phyloP scores from a whole-genome alignment of 2,329 filamentous ascomycete species.

The Colletotrichum lindemuthianum region DNA sequence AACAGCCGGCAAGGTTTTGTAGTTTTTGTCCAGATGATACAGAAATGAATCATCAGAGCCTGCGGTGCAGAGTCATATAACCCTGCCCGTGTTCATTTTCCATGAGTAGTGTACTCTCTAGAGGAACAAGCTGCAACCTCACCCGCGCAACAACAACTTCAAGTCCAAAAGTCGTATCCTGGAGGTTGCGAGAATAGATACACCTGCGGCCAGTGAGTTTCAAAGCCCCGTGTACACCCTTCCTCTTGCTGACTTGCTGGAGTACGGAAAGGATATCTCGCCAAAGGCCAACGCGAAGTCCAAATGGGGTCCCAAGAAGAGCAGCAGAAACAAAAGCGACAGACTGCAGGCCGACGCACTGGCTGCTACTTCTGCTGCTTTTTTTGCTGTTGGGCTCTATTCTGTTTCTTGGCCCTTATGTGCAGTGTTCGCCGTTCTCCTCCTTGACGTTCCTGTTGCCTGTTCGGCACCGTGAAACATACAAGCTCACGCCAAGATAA shows the following conservation, averaged over 20 bases:
- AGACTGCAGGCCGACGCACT: not conserved
- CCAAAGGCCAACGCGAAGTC: not conserved
- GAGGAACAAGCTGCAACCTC: too few relatives aligned
- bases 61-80: too few relatives aligned
- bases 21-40: slow-evolving; percentile 3
- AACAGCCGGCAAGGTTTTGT: not conserved
- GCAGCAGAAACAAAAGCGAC: not conserved
- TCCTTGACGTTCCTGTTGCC: not conserved
- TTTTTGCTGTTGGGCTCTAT: slow-evolving; percentile 10
- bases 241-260: too few relatives aligned
- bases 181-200: too few relatives aligned
- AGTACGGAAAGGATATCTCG: too few relatives aligned
- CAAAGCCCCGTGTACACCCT: too few relatives aligned
- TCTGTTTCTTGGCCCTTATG: not conserved
- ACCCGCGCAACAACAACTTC: too few relatives aligned
- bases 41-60: not conserved
- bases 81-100: too few relatives aligned
- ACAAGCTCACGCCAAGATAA: not conserved
- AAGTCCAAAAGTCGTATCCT: too few relatives aligned
- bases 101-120: too few relatives aligned
- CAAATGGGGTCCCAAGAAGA: not conserved
- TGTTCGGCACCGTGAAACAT: not conserved
- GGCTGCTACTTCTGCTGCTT: slow-evolving; percentile 17
- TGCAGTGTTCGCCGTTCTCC: not conserved
- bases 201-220: too few relatives aligned